Evolutionary conservation across 2,329 filamentous ascomycete genomes (phyloP).

Genomic region (Westerdykella ornata): DNA sequence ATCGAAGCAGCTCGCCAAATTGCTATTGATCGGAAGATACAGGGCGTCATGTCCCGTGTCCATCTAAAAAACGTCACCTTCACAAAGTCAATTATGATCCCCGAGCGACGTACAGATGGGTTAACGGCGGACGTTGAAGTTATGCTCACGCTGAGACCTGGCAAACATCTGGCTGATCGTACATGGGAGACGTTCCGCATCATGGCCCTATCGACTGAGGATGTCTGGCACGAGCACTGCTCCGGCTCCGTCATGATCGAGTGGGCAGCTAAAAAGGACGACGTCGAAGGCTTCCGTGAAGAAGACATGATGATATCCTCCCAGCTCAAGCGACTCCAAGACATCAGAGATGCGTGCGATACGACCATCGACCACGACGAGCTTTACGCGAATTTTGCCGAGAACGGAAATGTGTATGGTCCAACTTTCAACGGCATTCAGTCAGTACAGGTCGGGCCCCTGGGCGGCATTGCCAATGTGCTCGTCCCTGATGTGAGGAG

Average conservation of each 20-base stretch:
- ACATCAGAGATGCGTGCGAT: not conserved
- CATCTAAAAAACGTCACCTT: constrained; percentile 2
- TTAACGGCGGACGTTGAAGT: not conserved
- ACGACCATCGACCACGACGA: not conserved
- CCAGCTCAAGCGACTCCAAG: not conserved
- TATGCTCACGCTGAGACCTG: not conserved
- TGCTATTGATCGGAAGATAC: no score
- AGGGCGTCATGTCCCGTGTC: no score
- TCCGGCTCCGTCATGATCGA: not conserved
- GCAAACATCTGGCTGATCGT: not conserved
- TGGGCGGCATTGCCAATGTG: not conserved
- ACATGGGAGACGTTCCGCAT: constrained; percentile 2
- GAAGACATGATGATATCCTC: no score
- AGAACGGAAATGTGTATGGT: constrained; percentile 3
- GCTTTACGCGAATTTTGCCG: not conserved
- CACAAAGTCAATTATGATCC: not conserved
- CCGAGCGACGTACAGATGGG: not conserved
- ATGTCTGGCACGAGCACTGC: constrained; percentile 1
- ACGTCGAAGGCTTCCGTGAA: not conserved
- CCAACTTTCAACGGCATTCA: not conserved
- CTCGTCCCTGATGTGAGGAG: constrained; percentile 1
- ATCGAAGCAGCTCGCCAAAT: constrained; percentile 10
- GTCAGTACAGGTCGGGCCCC: not conserved
- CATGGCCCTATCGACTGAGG: not conserved
- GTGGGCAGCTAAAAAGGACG: not conserved